phyloP scores from a whole-genome alignment of 1,284 basidiomycete genomes.

The Filobasidium uniguttulatum region DNA sequence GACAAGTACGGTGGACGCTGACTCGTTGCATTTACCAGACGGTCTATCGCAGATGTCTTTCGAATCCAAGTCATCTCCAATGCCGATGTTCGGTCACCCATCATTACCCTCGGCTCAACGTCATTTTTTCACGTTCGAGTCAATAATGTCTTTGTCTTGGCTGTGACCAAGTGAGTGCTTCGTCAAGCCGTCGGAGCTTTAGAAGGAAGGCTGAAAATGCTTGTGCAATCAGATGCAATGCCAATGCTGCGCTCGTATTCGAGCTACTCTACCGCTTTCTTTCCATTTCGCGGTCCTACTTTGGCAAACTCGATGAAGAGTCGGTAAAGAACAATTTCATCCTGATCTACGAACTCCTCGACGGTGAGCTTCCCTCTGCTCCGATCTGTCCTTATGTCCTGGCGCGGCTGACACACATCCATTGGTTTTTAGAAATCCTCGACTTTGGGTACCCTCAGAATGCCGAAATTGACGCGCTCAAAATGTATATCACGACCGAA shows the following conservation, averaged over 20 bases:
- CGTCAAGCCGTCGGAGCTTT: not conserved
- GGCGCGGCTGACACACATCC: not conserved
- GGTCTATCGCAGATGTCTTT: conserved; percentile 94
- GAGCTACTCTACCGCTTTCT: conserved; percentile 96
- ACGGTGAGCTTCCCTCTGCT: conserved; percentile 47
- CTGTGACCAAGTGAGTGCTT: conserved; percentile 70
- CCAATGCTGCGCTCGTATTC: conserved; percentile 93
- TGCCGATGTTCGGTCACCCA: conserved; percentile 88
- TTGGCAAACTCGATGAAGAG: conserved; percentile 96
- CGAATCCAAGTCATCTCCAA: conserved; percentile 97
- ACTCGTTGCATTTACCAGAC: conserved; percentile 42
- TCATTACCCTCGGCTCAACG: conserved; percentile 92
- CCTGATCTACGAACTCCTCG: conserved; percentile 86
- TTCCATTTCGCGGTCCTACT: conserved; percentile 82
- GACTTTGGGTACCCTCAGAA: conserved; percentile 99
- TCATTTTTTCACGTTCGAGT: conserved; percentile 94
- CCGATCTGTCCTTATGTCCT: not conserved
- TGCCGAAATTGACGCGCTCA: conserved; percentile 92
- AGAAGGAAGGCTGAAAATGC: no score
- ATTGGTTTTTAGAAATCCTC: conserved; percentile 61
- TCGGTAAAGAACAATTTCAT: conserved; percentile 98
- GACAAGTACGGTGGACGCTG: conserved; percentile 2
- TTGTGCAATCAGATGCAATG: conserved; percentile 62
- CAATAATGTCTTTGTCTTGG: conserved; percentile 88
- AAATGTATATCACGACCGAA: conserved; percentile 96